Percentiles rank a stretch among this genome's conserved stretches.
These are phyloP conservation scores for Aspergillus sp. DNA, from an alignment of 2,329 filamentous ascomycete species.

Conservation along the genomic window DNA sequence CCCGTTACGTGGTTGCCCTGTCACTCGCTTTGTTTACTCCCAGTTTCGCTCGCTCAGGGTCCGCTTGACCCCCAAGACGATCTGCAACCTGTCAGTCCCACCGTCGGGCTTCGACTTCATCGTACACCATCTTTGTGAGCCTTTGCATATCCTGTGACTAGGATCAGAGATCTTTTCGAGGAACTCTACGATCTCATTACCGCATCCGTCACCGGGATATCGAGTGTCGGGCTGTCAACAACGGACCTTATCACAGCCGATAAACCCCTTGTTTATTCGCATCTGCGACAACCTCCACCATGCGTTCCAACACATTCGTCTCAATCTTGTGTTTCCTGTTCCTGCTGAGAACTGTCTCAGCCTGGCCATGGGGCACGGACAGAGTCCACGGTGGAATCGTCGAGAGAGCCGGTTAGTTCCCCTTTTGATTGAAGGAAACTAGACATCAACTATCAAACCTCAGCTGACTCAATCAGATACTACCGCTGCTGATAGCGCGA, in stretches of 20 bases:
- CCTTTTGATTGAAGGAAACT: not conserved
- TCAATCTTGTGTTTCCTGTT: slow-evolving; percentile 32
- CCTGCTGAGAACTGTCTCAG: slow-evolving; percentile 29
- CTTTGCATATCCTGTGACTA: too few relatives aligned
- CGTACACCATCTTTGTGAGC: too few relatives aligned
- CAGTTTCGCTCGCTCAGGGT: slow-evolving; percentile 10
- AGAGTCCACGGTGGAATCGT: slow-evolving; percentile 18
- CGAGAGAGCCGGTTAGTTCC: slow-evolving; percentile 25
- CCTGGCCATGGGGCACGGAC: slow-evolving; percentile 25
- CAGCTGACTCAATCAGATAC: slow-evolving; percentile 12
- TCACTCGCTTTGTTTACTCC: slow-evolving; percentile 25
- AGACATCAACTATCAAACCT: not conserved
- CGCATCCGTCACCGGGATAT: too few relatives aligned
- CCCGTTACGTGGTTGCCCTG: slow-evolving; percentile 5
- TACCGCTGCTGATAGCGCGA: slow-evolving; percentile 19
- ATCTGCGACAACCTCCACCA: slow-evolving; percentile 16
- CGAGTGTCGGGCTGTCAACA: not conserved
- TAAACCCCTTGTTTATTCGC: not conserved
- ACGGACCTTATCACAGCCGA: not conserved
- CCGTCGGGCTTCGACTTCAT: not conserved
- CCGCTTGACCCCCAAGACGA: slow-evolving; percentile 12
- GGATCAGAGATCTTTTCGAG: too few relatives aligned
- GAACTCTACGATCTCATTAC: too few relatives aligned
- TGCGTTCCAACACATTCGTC: slow-evolving; percentile 31
- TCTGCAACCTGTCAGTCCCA: slow-evolving; percentile 18